phyloP scores from a whole-genome alignment of 2,329 filamentous ascomycete genomes.

The Plenodomus lindquistii region DNA sequence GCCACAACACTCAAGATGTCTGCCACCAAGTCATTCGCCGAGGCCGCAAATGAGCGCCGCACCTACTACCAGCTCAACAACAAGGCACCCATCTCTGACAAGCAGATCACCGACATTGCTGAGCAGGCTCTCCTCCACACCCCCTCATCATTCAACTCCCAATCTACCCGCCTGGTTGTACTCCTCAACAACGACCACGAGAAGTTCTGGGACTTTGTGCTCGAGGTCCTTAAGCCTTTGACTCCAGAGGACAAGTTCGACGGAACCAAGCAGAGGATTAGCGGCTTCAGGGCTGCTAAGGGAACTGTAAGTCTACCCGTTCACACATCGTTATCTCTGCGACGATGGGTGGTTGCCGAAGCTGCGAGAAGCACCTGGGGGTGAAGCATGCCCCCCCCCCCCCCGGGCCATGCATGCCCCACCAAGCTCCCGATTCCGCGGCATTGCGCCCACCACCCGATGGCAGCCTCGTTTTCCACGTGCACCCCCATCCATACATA shows the following conservation, averaged over 20 bases:
- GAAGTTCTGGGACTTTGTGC: constrained; percentile 79
- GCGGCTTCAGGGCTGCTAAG: constrained; percentile 70
- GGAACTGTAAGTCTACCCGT: constrained; percentile 65
- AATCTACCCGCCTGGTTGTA: constrained; percentile 77
- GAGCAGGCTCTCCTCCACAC: constrained; percentile 65
- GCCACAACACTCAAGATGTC: constrained; percentile 44
- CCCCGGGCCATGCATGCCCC: constrained; percentile 18
- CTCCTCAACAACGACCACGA: constrained; percentile 83
- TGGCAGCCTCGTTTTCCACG: background rate
- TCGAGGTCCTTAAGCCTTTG: constrained; percentile 67
- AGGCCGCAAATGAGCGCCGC: constrained; percentile 69
- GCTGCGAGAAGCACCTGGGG: background rate
- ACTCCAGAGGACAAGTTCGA: constrained; percentile 69
- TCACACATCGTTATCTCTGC: background rate
- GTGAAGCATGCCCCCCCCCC: constrained; percentile 15
- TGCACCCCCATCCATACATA: background rate
- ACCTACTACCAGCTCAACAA: constrained; percentile 70
- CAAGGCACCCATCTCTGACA: constrained; percentile 61
- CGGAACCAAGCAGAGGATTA: constrained; percentile 54
- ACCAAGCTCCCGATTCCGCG: constrained; percentile 2
- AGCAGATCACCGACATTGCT: constrained; percentile 66
- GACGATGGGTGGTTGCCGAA: background rate
- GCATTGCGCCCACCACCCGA: background rate
- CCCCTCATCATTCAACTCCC: constrained; percentile 86
- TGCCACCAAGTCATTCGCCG: constrained; percentile 56